These are phyloP conservation scores for Ophiostoma angusticollis DNA, from an alignment of 2,329 filamentous ascomycete species.

Conservation along the genomic window DNA sequence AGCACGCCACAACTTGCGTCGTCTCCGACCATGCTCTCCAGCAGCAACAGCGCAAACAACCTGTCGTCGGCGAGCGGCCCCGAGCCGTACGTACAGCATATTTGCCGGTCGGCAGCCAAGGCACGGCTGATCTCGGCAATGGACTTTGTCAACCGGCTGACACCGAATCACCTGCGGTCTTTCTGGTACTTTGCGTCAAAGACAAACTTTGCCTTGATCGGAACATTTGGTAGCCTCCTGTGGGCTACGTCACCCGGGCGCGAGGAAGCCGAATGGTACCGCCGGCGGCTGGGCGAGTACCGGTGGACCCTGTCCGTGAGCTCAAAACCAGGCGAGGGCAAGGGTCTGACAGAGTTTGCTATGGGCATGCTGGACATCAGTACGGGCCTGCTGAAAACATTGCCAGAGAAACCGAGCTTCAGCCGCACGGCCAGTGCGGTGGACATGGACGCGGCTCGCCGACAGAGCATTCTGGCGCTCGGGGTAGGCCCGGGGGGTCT, in stretches of 20 bases:
- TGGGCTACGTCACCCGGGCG: conserved; percentile 78
- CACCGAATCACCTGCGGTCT: conserved; percentile 69
- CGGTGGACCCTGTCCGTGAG: conserved; percentile 87
- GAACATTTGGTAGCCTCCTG: conserved; percentile 80
- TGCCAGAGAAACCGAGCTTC: conserved; percentile 58
- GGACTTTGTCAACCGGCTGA: conserved; percentile 92
- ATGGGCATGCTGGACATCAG: conserved; percentile 66
- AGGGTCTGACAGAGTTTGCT: conserved; percentile 53
- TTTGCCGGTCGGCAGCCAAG: conserved; percentile 87
- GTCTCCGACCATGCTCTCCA: conserved; percentile 9
- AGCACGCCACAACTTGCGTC: conserved; percentile 15
- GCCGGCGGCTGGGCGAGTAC: conserved; percentile 73
- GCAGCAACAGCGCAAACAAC: conserved; percentile 14
- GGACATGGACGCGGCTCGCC: conserved; percentile 28
- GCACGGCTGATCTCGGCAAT: conserved; percentile 89
- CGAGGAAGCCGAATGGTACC: conserved; percentile 90
- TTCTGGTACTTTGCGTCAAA: conserved; percentile 90
- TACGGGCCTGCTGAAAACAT: conserved; percentile 52
- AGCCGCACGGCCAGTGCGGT: conserved; percentile 39
- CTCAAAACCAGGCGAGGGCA: conserved; percentile 51
- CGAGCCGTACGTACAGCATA: conserved; percentile 76
- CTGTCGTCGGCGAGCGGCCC: conserved; percentile 24
- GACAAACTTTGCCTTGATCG: conserved; percentile 87
- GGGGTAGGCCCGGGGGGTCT: conserved; percentile 7
- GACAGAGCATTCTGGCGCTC: conserved; percentile 14